Conservation (phyloP, 1,284 basidiomycete species). For the Moesziomyces parantarcticus region DNA sequence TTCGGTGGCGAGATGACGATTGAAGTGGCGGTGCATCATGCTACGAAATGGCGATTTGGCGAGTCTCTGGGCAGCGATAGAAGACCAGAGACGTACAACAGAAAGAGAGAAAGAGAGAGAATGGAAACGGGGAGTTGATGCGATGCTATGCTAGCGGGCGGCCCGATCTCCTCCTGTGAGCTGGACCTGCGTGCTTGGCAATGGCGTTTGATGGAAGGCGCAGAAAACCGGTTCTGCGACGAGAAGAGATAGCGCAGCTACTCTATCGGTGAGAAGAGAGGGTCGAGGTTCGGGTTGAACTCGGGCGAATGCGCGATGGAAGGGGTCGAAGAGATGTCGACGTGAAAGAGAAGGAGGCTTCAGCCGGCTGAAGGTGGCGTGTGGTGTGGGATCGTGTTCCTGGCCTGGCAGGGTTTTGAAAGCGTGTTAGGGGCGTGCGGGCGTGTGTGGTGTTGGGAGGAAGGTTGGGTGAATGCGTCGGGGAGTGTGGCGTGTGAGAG, state of each 20-base stretch:
- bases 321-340: background rate
- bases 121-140: too few species aligned
- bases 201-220: background rate
- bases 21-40: conserved; percentile 29
- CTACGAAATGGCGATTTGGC: background rate
- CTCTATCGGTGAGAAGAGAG: background rate
- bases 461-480: background rate
- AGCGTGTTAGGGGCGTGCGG: too few species aligned
- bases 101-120: background rate
- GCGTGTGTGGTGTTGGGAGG: too few species aligned
- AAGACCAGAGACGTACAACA: background rate
- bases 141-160: background rate
- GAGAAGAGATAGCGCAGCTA: background rate
- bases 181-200: conserved; percentile 7
- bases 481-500: background rate
- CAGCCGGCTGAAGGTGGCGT: conserved; percentile 24
- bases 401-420: too few species aligned
- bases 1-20: conserved; percentile 4
- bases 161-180: conserved; percentile 17
- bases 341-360: conserved; percentile 3
- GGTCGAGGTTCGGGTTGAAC: background rate
- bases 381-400: background rate
- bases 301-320: background rate
- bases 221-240: background rate
- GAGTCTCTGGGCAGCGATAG: background rate